Percentiles rank a stretch among this genome's conserved stretches.
phyloP scores from a whole-genome alignment of 179 eudicot genomes.

The Pouteria campechiana region DNA sequence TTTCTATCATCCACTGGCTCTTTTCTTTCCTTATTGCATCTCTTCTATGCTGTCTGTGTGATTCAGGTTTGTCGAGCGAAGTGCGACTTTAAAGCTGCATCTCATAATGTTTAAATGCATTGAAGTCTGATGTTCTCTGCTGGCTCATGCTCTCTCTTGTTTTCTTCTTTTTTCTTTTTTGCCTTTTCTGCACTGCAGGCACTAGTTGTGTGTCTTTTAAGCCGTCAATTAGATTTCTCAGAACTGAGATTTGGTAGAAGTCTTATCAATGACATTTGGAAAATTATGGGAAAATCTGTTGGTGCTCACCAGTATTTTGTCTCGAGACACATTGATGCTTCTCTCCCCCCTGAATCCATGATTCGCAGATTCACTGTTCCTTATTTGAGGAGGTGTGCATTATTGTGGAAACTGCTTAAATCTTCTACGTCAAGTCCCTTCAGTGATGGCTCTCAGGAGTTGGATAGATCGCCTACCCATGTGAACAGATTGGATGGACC shows the following conservation, averaged over 20 bases:
- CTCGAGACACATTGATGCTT: constrained; percentile 42
- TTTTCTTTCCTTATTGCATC: constrained; percentile 67
- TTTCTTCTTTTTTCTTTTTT: not conserved
- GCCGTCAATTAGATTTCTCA: constrained; percentile 14
- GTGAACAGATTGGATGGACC: too few relatives aligned
- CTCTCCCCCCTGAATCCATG: constrained; percentile 28
- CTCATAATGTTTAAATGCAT: too few relatives aligned
- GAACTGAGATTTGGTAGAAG: constrained; percentile 31
- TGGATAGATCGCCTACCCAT: constrained; percentile 25
- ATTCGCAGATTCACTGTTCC: constrained; percentile 65
- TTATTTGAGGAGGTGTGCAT: constrained; percentile 75
- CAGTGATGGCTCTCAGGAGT: constrained; percentile 25
- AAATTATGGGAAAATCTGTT: constrained; percentile 29
- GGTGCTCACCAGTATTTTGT: constrained; percentile 32
- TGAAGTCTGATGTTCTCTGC: not conserved
- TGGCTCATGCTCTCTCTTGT: constrained; percentile 4
- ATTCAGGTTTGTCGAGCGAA: constrained; percentile 39
- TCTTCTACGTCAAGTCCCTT: constrained; percentile 38
- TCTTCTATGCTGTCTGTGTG: constrained; percentile 59
- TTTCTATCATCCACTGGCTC: constrained; percentile 53
- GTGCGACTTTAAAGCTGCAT: not conserved
- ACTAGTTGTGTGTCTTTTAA: constrained; percentile 32
- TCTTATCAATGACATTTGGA: constrained; percentile 48
- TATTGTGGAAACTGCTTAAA: constrained; percentile 65
- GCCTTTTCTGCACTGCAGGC: constrained; percentile 42